These are phyloP conservation scores for Phlebopus sp. DNA, from an alignment of 1,284 basidiomycete species.

Conservation along the genomic window DNA sequence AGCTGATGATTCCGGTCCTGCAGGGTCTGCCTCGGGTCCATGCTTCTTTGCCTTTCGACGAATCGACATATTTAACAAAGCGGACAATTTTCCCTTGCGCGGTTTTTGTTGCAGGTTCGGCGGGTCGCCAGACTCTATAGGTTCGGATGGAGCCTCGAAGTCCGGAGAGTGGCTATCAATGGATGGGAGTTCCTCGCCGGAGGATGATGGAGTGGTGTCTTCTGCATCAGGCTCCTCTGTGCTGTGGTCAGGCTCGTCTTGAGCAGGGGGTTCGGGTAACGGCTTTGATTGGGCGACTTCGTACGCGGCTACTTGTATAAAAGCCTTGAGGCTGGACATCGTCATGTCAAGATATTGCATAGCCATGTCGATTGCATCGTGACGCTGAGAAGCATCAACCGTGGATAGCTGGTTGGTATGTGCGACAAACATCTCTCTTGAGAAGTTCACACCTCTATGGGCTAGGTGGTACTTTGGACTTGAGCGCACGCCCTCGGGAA, in stretches of 20 bases:
- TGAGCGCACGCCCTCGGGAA: slow-evolving; percentile 21
- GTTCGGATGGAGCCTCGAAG: not conserved
- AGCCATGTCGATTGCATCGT: slow-evolving; percentile 15
- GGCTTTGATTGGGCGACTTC: slow-evolving; percentile 31
- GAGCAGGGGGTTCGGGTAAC: slow-evolving; percentile 21
- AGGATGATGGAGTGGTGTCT: slow-evolving; percentile 6
- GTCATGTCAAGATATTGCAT: slow-evolving; percentile 26
- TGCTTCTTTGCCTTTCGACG: slow-evolving; percentile 7
- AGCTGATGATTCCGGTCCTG: slow-evolving; percentile 4
- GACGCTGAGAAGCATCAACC: slow-evolving; percentile 5
- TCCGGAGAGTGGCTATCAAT: not conserved
- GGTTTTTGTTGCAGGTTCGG: slow-evolving; percentile 1
- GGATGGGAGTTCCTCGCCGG: slow-evolving; percentile 1
- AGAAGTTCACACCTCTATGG: slow-evolving; percentile 20
- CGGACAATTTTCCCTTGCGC: slow-evolving; percentile 13
- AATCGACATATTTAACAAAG: slow-evolving; percentile 15
- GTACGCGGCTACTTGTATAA: slow-evolving; percentile 24
- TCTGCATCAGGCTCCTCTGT: slow-evolving; percentile 6
- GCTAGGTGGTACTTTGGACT: slow-evolving; percentile 24
- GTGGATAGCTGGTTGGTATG: slow-evolving; percentile 19
- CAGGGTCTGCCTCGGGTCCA: slow-evolving; percentile 9
- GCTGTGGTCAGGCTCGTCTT: not conserved
- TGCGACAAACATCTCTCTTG: slow-evolving; percentile 24
- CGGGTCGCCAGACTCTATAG: not conserved
- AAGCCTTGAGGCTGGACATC: slow-evolving; percentile 26